These are phyloP conservation scores for Amylostereum chailletii DNA, from an alignment of 1,284 basidiomycete genomes.

Conservation along the genomic window DNA sequence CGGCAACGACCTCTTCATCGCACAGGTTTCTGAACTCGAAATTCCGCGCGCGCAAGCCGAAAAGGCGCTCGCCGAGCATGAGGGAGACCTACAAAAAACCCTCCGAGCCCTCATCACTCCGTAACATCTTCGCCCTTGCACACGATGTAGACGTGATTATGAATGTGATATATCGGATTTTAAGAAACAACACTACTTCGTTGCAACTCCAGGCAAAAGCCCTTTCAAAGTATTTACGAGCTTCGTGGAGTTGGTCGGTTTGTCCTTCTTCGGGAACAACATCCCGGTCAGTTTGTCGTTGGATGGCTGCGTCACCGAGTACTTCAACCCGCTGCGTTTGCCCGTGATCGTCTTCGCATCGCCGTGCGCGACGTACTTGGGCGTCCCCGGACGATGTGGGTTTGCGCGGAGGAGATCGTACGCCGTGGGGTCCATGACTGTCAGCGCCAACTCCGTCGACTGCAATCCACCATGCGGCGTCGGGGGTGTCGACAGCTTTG, in stretches of 20 bases:
- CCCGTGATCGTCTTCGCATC: not conserved
- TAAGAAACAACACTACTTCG: too few relatives aligned
- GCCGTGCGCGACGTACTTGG: conserved; percentile 22
- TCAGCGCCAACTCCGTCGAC: conserved; percentile 19
- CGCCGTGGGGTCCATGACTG: conserved; percentile 13
- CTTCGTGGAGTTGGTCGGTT: too few relatives aligned
- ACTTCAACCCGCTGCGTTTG: too few relatives aligned
- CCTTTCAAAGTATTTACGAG: too few relatives aligned
- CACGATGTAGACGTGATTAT: too few relatives aligned
- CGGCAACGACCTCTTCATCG: not conserved
- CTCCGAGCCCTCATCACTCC: conserved; percentile 18
- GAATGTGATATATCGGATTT: too few relatives aligned
- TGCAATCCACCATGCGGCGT: not conserved
- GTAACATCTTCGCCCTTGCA: too few relatives aligned
- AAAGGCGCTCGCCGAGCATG: conserved; percentile 38
- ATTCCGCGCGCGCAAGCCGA: conserved; percentile 51
- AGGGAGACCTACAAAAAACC: conserved; percentile 23
- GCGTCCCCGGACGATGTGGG: conserved; percentile 22
- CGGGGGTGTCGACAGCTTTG: conserved; percentile 19
- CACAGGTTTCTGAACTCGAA: conserved; percentile 57
- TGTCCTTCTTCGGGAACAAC: too few relatives aligned
- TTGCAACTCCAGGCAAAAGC: too few relatives aligned
- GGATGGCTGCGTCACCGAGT: too few relatives aligned
- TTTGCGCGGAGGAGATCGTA: conserved; percentile 12
- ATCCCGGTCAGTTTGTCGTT: too few relatives aligned